Conservation (phyloP, 2,329 filamentous ascomycete species). For the Claviceps humidiphila region DNA sequence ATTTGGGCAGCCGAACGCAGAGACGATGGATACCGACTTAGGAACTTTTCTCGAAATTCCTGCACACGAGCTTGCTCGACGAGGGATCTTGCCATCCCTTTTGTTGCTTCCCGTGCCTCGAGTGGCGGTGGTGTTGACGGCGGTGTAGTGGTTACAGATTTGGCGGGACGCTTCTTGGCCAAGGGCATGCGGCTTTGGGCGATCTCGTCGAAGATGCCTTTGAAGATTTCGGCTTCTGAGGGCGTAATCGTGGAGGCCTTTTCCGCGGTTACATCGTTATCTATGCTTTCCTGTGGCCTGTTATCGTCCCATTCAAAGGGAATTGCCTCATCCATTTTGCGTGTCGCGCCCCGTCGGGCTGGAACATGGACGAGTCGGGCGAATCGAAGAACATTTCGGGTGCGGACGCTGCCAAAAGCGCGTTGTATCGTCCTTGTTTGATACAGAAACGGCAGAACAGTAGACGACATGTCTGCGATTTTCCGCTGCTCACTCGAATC, state of each 20-base stretch:
- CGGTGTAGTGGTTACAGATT: not conserved
- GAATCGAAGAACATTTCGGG: slow-evolving; percentile 12
- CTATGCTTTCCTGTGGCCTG: slow-evolving; percentile 8
- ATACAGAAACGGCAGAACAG: slow-evolving; percentile 55
- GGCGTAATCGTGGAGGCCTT: slow-evolving; percentile 41
- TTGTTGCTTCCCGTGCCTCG: not conserved
- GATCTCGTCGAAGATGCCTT: slow-evolving; percentile 39
- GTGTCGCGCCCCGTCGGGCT: slow-evolving; percentile 4
- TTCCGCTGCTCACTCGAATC: not conserved
- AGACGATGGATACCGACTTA: slow-evolving; percentile 25
- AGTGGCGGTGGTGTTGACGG: not conserved
- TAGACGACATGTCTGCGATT: slow-evolving; percentile 27
- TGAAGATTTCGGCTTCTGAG: slow-evolving; percentile 43
- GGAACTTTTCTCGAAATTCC: slow-evolving; percentile 21
- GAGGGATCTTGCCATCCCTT: slow-evolving; percentile 14
- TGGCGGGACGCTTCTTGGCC: slow-evolving; percentile 11
- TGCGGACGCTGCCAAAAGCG: slow-evolving; percentile 15
- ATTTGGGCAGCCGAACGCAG: slow-evolving; percentile 26
- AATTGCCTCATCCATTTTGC: slow-evolving; percentile 25
- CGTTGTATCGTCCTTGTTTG: slow-evolving; percentile 48
- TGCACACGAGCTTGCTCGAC: slow-evolving; percentile 20
- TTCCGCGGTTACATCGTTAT: slow-evolving; percentile 10
- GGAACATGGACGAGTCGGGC: slow-evolving; percentile 11
- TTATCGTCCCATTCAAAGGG: slow-evolving; percentile 37
- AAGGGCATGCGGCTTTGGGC: slow-evolving; percentile 21